A percentile compares a stretch with the other conserved stretches of the same genome.
Conservation (phyloP, 495 filamentous ascomycete genomes). For the Aspergillus olivimuriae region DNA sequence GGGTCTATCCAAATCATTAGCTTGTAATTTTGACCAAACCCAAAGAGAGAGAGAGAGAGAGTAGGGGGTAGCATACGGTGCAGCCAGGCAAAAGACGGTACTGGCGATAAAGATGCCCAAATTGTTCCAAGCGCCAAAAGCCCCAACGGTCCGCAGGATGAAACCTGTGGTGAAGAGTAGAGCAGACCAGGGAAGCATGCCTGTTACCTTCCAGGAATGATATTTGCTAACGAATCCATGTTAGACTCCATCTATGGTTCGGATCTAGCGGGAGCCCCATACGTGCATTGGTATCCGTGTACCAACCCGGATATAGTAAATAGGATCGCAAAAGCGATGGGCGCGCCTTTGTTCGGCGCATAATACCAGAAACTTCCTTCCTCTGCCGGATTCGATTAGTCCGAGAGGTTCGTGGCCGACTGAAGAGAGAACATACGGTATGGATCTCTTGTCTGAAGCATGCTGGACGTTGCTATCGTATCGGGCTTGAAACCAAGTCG, state of each 20-base stretch:
- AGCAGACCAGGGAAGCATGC: conserved; percentile 46
- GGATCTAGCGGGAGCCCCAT: too few species aligned
- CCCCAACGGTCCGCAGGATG: conserved; percentile 48
- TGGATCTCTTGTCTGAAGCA: conserved; percentile 10
- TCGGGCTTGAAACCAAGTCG: too few species aligned
- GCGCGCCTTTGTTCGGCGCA: conserved; percentile 66
- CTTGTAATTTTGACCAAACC: not conserved
- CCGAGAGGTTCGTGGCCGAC: not conserved
- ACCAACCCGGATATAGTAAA: conserved; percentile 52
- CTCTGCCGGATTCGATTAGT: conserved; percentile 15
- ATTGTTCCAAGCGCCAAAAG: conserved; percentile 51
- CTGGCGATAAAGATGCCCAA: conserved; percentile 53
- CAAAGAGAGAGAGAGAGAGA: not conserved
- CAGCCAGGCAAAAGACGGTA: conserved; percentile 54
- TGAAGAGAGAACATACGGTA: conserved; percentile 11
- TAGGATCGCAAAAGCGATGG: conserved; percentile 59
- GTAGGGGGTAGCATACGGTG: conserved; percentile 47
- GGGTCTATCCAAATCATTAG: conserved; percentile 41
- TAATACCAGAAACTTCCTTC: conserved; percentile 59
- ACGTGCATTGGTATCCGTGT: conserved; percentile 62
- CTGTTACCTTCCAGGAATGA: conserved; percentile 47
- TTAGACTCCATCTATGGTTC: not conserved
- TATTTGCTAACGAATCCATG: conserved; percentile 26
- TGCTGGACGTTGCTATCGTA: too few species aligned
- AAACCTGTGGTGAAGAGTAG: conserved; percentile 53